phyloP scores from a whole-genome alignment of 345 rosid species.

The Ceriops zippeliana region DNA sequence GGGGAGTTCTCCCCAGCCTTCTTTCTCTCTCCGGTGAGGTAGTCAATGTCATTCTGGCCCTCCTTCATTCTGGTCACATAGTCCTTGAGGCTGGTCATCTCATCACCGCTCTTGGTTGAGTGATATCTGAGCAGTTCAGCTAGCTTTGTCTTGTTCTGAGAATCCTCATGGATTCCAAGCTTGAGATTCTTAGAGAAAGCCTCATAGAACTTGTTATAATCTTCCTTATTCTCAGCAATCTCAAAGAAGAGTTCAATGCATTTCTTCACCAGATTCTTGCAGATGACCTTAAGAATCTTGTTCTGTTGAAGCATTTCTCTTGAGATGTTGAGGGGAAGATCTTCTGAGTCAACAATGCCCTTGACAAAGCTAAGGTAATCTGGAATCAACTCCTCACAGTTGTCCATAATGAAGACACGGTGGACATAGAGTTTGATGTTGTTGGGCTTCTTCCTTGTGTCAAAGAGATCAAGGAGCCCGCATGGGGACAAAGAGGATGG shows the following conservation, averaged over 20 bases:
- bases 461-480: conserved; percentile 89
- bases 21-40: conserved; percentile 91
- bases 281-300: conserved; percentile 86
- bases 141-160: conserved; percentile 66
- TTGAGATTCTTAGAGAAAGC: conserved; percentile 83
- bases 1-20: conserved; percentile 95
- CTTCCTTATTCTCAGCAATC: conserved; percentile 95
- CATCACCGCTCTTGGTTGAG: conserved; percentile 92
- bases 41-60: conserved; percentile 72
- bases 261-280: conserved; percentile 91
- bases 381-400: conserved; percentile 84
- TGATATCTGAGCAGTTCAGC: conserved; percentile 84
- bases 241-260: conserved; percentile 83
- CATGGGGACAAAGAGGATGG: conserved; percentile 81
- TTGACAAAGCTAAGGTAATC: conserved; percentile 81
- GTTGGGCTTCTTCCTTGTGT: conserved; percentile 87
- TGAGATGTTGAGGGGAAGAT: conserved; percentile 86
- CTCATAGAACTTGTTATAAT: conserved; percentile 86
- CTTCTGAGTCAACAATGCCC: conserved; percentile 91
- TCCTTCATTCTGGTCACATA: conserved; percentile 96
- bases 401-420: conserved; percentile 93
- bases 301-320: conserved; percentile 82
- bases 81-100: conserved; percentile 81
- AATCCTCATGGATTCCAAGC: conserved; percentile 88
- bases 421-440: conserved; percentile 92